These are phyloP conservation scores for Vachellia pachyceras DNA, from an alignment of 306 rosid species.

Conservation along the genomic window DNA sequence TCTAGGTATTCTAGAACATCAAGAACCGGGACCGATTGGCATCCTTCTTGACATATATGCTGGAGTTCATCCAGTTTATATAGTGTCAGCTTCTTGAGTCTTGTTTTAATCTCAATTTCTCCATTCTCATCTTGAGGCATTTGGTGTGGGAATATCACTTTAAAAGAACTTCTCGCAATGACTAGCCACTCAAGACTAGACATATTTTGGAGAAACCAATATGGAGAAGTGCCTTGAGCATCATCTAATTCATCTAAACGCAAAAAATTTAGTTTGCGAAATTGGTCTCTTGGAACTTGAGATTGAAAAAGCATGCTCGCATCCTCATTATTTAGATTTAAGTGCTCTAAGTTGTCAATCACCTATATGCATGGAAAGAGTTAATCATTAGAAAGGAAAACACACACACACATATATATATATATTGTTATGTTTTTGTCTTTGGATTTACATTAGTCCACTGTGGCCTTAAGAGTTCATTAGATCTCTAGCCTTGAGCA, in stretches of 20 bases:
- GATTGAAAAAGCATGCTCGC: no score
- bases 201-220: neutral
- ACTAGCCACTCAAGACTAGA: neutral
- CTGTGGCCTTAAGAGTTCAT: no score
- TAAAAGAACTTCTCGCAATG: neutral
- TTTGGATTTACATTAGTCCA: no score
- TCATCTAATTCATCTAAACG: rapidly evolving
- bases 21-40: neutral
- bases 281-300: neutral
- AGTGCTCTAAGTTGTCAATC: neutral
- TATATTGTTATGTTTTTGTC: no score
- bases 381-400: no score
- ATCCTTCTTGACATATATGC: neutral
- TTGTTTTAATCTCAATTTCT: neutral
- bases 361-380: neutral
- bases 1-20: neutral
- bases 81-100: neutral
- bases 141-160: neutral
- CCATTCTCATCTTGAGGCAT: neutral
- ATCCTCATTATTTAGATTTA: neutral
- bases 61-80: neutral
- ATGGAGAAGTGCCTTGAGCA: neutral
- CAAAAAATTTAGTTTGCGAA: neutral
- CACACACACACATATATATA: no score
- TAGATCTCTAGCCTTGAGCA: no score